Conservation (phyloP, 2,329 filamentous ascomycete genomes). For the Talaromyces sp. region DNA sequence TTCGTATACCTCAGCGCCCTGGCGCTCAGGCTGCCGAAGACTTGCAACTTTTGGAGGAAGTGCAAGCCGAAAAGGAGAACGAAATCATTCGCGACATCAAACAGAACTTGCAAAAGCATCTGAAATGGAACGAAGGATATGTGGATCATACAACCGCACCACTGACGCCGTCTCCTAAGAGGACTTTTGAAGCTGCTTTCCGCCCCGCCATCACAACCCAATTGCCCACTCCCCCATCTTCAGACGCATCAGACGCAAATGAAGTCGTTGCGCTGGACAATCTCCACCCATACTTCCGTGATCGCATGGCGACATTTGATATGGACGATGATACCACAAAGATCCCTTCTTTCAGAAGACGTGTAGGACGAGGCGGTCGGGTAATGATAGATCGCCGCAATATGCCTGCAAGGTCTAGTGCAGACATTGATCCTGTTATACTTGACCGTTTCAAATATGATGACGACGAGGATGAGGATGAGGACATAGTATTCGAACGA, state of each 20-base stretch:
- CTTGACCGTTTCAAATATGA: slow-evolving; percentile 82
- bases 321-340: slow-evolving; percentile 42
- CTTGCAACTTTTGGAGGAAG: slow-evolving; percentile 70
- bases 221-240: slow-evolving; percentile 52
- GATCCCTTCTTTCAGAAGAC: slow-evolving; percentile 71
- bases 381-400: slow-evolving; percentile 84
- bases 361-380: slow-evolving; percentile 78
- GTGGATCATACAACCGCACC: slow-evolving; percentile 83
- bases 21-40: slow-evolving; percentile 77
- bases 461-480: slow-evolving; percentile 77
- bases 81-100: slow-evolving; percentile 79
- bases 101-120: slow-evolving; percentile 80
- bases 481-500: slow-evolving; percentile 68
- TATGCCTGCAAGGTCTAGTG: slow-evolving; percentile 53
- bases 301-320: slow-evolving; percentile 41
- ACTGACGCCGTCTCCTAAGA: slow-evolving; percentile 71
- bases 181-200: slow-evolving; percentile 60
- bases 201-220: slow-evolving; percentile 65
- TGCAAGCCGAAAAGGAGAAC: slow-evolving; percentile 75
- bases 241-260: slow-evolving; percentile 45
- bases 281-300: slow-evolving; percentile 30
- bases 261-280: slow-evolving; percentile 35
- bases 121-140: slow-evolving; percentile 86
- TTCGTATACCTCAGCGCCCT: slow-evolving; percentile 65
- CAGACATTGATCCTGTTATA: slow-evolving; percentile 46